phyloP scores from a whole-genome alignment of 192 early-diverging fungal genomes.

The Backusella macrospora region DNA sequence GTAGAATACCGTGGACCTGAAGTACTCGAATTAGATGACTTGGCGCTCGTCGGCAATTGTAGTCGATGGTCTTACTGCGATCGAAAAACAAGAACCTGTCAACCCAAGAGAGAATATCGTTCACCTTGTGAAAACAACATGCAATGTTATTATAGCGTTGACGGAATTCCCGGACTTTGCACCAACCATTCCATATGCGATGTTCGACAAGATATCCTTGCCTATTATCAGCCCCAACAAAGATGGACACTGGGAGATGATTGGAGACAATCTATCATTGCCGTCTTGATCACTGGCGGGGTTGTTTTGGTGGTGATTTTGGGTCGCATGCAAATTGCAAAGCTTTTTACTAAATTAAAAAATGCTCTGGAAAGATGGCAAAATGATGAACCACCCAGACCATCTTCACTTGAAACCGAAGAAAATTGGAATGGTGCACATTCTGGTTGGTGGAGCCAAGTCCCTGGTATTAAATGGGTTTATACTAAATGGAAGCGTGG shows the following conservation, averaged over 20 bases:
- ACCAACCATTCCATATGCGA: constrained; percentile 20
- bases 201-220: constrained; percentile 27
- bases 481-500: constrained; percentile 15
- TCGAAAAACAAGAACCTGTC: constrained; percentile 33
- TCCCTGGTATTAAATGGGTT: constrained; percentile 26
- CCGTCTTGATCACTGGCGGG: constrained; percentile 32
- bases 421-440: constrained; percentile 12
- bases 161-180: constrained; percentile 36
- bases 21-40: constrained; percentile 30
- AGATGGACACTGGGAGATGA: constrained; percentile 36
- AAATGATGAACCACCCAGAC: constrained; percentile 11
- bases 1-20: constrained; percentile 38
- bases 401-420: constrained; percentile 5
- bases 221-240: constrained; percentile 20
- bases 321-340: constrained; percentile 29
- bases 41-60: constrained; percentile 40
- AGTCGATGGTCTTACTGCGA: constrained; percentile 38
- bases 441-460: constrained; percentile 20
- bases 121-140: constrained; percentile 32
- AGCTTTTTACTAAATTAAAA: constrained; percentile 16
- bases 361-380: constrained; percentile 34
- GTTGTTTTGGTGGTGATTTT: constrained; percentile 25
- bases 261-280: constrained; percentile 23
- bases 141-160: constrained; percentile 31
- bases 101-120: constrained; percentile 35